Evolutionary conservation across 1,284 basidiomycete species (phyloP).

Genomic region (Apiotrichum siamense): DNA sequence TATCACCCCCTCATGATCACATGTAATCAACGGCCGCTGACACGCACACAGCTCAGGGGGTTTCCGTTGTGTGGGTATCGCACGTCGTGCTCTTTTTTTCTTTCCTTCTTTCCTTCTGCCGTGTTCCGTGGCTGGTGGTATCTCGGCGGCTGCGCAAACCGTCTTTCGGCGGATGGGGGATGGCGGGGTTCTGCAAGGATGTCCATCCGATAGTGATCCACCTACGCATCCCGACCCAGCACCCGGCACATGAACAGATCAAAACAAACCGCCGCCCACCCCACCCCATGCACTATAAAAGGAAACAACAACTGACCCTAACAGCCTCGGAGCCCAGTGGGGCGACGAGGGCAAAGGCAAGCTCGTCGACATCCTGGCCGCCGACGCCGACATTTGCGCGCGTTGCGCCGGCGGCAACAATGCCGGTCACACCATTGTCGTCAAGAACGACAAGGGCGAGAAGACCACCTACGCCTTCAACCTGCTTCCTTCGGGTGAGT

Average conservation of each 20-base stretch:
- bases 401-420: slow-evolving; percentile 98
- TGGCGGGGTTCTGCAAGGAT: too few relatives aligned
- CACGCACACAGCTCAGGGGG: slow-evolving; percentile 13
- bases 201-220: too few relatives aligned
- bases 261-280: neutral
- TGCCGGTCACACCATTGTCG: slow-evolving; percentile 96
- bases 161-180: too few relatives aligned
- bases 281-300: neutral
- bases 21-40: too few relatives aligned
- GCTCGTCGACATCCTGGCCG: slow-evolving; percentile 85
- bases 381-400: slow-evolving; percentile 85
- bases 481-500: slow-evolving; percentile 82
- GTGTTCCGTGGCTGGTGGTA: neutral
- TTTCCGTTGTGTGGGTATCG: slow-evolving; percentile 20
- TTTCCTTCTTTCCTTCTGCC: neutral
- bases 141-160: neutral
- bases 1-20: neutral
- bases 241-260: too few relatives aligned
- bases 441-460: slow-evolving; percentile 61
- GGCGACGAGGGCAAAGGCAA: slow-evolving; percentile 96
- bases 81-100: neutral
- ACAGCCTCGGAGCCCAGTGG: slow-evolving; percentile 77
- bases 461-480: slow-evolving; percentile 90
- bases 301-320: neutral
- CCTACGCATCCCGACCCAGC: too few relatives aligned